A percentile compares a stretch with the other conserved stretches of the same genome.
Evolutionary conservation across 2,329 filamentous ascomycete genomes (phyloP).

Genomic region (Tolypocladium album): DNA sequence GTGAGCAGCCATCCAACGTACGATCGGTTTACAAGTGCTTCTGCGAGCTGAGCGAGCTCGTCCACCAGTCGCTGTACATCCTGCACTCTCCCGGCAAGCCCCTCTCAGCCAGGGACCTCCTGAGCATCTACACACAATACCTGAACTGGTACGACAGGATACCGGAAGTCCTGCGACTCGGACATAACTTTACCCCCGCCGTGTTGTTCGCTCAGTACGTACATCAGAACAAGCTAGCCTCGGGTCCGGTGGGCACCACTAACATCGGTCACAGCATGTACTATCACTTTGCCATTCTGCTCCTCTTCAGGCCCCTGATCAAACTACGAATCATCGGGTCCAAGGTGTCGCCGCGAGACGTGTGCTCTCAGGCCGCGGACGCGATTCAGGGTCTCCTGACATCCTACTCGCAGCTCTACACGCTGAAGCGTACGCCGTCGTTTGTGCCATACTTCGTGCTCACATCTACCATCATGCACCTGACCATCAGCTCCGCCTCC

Average conservation of each 20-base stretch:
- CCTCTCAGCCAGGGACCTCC: conserved; percentile 51
- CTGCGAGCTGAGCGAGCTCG: conserved; percentile 61
- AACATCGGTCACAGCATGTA: conserved; percentile 43
- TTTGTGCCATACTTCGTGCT: conserved; percentile 54
- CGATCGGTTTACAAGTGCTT: conserved; percentile 58
- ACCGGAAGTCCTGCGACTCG: conserved; percentile 51
- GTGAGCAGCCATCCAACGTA: conserved; percentile 55
- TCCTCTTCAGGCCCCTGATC: conserved; percentile 66
- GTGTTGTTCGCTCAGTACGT: conserved; percentile 65
- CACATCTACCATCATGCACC: conserved; percentile 49
- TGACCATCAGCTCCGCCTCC: conserved; percentile 36
- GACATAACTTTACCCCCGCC: conserved; percentile 61
- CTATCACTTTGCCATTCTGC: conserved; percentile 57
- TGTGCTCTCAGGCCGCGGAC: conserved; percentile 52
- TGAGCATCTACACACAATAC: conserved; percentile 57
- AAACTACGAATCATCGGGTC: conserved; percentile 53
- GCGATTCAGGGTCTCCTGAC: conserved; percentile 45
- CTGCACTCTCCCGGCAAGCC: conserved; percentile 60
- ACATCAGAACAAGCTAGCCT: neutral
- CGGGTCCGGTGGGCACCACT: conserved; percentile 1
- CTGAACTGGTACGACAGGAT: conserved; percentile 61
- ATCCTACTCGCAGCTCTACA: conserved; percentile 49
- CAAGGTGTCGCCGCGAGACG: conserved; percentile 50
- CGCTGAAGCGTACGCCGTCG: conserved; percentile 45
- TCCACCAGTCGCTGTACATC: conserved; percentile 60